Evolutionary conservation across 805 yeast genomes (phyloP).

Genomic region (Starmerella tilneyi): DNA sequence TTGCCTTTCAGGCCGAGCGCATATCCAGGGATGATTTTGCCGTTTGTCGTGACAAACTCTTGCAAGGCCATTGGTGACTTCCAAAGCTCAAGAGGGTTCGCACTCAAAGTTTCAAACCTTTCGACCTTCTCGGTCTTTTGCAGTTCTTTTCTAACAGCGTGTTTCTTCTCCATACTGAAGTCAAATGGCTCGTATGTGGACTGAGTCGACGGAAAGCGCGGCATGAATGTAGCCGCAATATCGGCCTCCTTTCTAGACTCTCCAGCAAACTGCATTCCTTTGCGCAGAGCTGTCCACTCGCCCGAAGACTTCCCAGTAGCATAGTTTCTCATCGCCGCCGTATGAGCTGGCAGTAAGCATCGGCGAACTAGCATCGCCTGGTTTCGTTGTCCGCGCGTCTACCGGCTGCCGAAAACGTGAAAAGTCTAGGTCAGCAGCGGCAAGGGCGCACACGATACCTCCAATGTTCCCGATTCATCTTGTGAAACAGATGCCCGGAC

Average conservation of each 20-base stretch:
- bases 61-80: conserved; percentile 62
- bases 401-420: too few relatives aligned
- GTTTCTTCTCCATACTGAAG: conserved; percentile 50
- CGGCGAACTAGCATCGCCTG: neutral
- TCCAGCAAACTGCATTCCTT: conserved; percentile 7
- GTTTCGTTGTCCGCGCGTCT: too few relatives aligned
- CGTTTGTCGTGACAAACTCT: conserved; percentile 55
- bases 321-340: neutral
- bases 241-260: conserved; percentile 6
- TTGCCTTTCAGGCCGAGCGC: conserved; percentile 55
- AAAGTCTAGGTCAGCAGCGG: neutral
- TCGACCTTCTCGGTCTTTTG: conserved; percentile 15
- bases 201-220: conserved; percentile 38
- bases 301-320: neutral
- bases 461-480: too few relatives aligned
- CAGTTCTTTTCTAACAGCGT: conserved; percentile 35
- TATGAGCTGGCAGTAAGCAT: neutral
- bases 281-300: conserved; percentile 2
- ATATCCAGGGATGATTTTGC: conserved; percentile 64
- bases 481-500: too few relatives aligned
- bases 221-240: conserved; percentile 12
- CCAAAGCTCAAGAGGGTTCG: conserved; percentile 59
- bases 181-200: conserved; percentile 73
- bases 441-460: too few relatives aligned
- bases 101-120: conserved; percentile 21